Evolutionary conservation across 2,329 filamentous ascomycete species (phyloP).

Genomic region (Diaporthe sp.): DNA sequence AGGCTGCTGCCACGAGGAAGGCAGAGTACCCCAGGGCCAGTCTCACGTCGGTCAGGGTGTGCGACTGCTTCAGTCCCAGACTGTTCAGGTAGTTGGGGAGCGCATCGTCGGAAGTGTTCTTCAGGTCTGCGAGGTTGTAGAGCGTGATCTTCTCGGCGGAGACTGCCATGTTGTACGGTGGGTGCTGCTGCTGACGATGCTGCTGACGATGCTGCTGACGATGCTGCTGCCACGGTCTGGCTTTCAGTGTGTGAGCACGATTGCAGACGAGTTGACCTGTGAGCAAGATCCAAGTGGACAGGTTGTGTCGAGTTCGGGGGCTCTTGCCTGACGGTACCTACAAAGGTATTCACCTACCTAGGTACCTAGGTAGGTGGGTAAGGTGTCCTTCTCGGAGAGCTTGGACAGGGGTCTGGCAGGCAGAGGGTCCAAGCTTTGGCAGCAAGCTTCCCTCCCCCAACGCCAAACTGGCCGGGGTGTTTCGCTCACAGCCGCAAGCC

Average conservation of each 20-base stretch:
- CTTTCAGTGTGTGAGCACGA: not conserved
- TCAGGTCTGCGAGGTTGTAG: constrained; percentile 86
- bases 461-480: constrained; percentile 5
- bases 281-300: not conserved
- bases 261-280: not conserved
- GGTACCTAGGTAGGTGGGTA: not conserved
- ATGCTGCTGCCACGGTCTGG: not conserved
- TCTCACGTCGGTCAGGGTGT: constrained; percentile 83
- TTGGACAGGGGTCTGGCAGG: not conserved
- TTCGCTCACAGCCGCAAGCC: not conserved
- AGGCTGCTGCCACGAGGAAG: constrained; percentile 81
- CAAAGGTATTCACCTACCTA: not conserved
- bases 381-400: constrained; percentile 26
- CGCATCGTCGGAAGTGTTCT: constrained; percentile 96
- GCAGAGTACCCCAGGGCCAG: constrained; percentile 85
- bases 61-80: constrained; percentile 84
- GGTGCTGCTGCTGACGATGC: not conserved
- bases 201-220: not conserved
- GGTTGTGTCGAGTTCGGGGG: not conserved
- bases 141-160: constrained; percentile 70
- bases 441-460: constrained; percentile 9
- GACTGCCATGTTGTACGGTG: constrained; percentile 48
- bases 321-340: constrained; percentile 25
- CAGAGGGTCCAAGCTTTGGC: not conserved
- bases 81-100: constrained; percentile 93